phyloP scores from a whole-genome alignment of 1,139 yeast species.

The Starmera stellimalicola region DNA sequence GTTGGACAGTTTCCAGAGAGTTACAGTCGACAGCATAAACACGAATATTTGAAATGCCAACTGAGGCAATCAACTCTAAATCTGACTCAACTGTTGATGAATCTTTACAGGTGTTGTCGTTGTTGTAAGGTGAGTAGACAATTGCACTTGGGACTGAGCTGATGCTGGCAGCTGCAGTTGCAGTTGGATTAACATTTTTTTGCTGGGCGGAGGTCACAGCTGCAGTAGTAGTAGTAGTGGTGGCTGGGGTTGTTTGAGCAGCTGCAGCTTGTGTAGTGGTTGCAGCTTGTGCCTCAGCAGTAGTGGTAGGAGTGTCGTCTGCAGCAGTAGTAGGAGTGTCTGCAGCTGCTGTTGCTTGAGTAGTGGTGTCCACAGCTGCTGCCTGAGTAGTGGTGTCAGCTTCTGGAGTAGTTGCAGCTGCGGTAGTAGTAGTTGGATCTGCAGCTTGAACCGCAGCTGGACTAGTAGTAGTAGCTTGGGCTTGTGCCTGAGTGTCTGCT shows the following conservation, averaged over 20 bases:
- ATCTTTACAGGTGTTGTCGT: slow-evolving; percentile 59
- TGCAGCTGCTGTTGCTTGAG: not conserved
- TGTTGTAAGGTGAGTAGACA: slow-evolving; percentile 74
- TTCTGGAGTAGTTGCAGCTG: slow-evolving; percentile 11
- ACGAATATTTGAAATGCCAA: slow-evolving; percentile 60
- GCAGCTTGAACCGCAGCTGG: not conserved
- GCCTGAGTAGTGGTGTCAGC: slow-evolving; percentile 12
- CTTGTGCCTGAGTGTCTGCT: slow-evolving; percentile 6
- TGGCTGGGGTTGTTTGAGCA: slow-evolving; percentile 18
- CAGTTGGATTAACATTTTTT: slow-evolving; percentile 5
- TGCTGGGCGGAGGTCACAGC: slow-evolving; percentile 13
- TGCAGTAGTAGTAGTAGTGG: slow-evolving; percentile 9
- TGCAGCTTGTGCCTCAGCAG: slow-evolving; percentile 13
- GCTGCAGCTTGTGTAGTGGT: too few species aligned
- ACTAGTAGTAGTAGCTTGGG: not conserved
- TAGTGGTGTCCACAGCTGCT: slow-evolving; percentile 11
- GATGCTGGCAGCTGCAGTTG: slow-evolving; percentile 16
- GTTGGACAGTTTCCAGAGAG: slow-evolving; percentile 54
- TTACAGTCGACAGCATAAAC: slow-evolving; percentile 83
- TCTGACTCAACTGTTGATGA: slow-evolving; percentile 47
- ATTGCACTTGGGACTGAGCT: slow-evolving; percentile 41
- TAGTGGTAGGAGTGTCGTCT: slow-evolving; percentile 1
- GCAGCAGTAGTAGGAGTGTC: slow-evolving; percentile 2
- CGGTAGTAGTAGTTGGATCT: slow-evolving; percentile 1
- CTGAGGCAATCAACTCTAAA: slow-evolving; percentile 42